Evolutionary conservation across 495 filamentous ascomycete genomes (phyloP), one percentile per base, ranked within the genome.

Genomic region (Evernia prunastri): DNA sequence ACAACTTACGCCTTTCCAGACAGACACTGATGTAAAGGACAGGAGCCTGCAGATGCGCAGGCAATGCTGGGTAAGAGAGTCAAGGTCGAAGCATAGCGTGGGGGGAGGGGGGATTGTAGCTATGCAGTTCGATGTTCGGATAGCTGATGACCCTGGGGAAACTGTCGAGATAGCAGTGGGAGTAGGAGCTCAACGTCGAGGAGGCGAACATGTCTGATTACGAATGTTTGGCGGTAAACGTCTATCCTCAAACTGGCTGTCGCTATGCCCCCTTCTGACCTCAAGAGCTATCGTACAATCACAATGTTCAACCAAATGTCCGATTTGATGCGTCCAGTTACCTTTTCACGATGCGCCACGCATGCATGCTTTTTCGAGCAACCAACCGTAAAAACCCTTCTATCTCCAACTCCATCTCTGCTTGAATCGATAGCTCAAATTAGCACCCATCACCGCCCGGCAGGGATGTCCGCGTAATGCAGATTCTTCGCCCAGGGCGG

Each of bases 401-500:
- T 15, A 10, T 42, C 18, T 42, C 15, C 29, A 53, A 53, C 13
- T n/a, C 15, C 23, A 2, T 20, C 4, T 37, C 36, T 10, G 9
- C 56, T 3, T 17, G 11, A 58, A 39, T 17, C 20, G 35, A 25
- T 25, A 59, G 6, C 9, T 17, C 53, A 15, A 35, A 9, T 10
- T 7, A n/a, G n/a, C n/a, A n/a, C 3, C 42, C n/a, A 54, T 66
- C 56, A 71, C 23, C 69, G 68, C 15, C 72, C 76, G 60, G 80
- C 66, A n/a, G 81, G 79, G 18, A 81, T 65, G 63, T 82, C 80
- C 63, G 80, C 77, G 39, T 76, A 78, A 63, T 95, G 90, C 45
- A 97, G 81, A 64, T 89, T 86, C 72, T 87, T 88, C 9, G 87
- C 86, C 87, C 89, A 96, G 59, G 88, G 86, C 4, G 95, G 92